Base-by-base conservation (phyloP, 768 basidiomycete species). In the Suillus placidus region DNA sequence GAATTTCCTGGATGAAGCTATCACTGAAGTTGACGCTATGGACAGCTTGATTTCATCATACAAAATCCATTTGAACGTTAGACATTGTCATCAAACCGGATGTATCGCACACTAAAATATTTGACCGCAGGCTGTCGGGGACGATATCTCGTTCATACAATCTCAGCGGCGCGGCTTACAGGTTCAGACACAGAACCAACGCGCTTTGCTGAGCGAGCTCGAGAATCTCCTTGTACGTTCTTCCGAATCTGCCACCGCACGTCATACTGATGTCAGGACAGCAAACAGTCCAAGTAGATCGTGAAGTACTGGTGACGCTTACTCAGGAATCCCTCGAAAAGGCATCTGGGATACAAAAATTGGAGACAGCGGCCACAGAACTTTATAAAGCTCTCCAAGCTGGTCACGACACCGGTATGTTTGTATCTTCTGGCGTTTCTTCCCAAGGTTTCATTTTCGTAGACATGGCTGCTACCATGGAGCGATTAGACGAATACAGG, bases 391-490 rank as follows among this genome's bases (percentile, higher is more conserved):
- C 97, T 0, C 78, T 99, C 2, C 90, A 93, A 71, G 94, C 95
- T 0, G 91, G 94, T 7, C 83, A 90, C 68, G 97, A 98, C 72
- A 91, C 91, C 70, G 94, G 95, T 94, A 62, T 52, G 10, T 60
- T 57, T 26, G 38, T 55, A 8, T 55, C 45, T n/a, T 55, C 42
- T 51, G 23, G 7, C 20, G 9, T 55, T 18, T 45, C n/a, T 9
- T 23, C 60, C 9, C 13, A 16, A 45, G 7, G 18, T 43, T 10
- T 51, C 0, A 67, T 38, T 32, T 43, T 16, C 51, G 30, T 55
- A 89, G 97, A 97, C 72, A 97, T 98, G 89, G 94, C 95, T n/a
- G 95, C 95, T 8, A 95, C 95, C 0, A 96, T 96, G 86, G 95
- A 95, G 77, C 83, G 95, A 34, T 80, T 97, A 67, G 87, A 90